Evolutionary conservation across 1,139 yeast species (phyloP).

Genomic region (Pichia sp.): DNA sequence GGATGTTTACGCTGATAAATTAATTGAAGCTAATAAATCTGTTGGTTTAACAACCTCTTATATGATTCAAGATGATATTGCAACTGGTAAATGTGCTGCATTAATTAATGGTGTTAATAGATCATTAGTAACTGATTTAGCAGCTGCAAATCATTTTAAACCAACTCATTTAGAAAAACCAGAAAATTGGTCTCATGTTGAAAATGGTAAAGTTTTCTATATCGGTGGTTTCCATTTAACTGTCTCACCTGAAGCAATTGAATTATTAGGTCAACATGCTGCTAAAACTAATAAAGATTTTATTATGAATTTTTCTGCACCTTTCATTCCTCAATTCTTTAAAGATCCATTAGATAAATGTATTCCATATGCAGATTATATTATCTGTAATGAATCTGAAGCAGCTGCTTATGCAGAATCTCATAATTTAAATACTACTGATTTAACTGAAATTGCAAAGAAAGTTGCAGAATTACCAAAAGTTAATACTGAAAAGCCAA

Average conservation of each 20-base stretch:
- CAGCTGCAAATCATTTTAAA: conserved; percentile 96
- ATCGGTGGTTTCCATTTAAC: conserved; percentile 98
- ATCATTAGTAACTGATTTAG: conserved; percentile 91
- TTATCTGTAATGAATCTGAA: conserved; percentile 95
- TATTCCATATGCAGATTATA: conserved; percentile 82
- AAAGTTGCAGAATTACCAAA: conserved; percentile 74
- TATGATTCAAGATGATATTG: conserved; percentile 66
- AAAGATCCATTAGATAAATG: conserved; percentile 80
- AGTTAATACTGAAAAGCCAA: conserved; percentile 60
- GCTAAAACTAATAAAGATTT: conserved; percentile 80
- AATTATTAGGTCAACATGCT: conserved; percentile 84
- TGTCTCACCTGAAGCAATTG: conserved; percentile 92
- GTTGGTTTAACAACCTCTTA: conserved; percentile 89
- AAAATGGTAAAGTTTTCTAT: conserved; percentile 75
- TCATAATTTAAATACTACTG: conserved; percentile 57
- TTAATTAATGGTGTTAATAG: conserved; percentile 77
- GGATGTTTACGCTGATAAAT: conserved; percentile 79
- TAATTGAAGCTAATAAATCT: conserved; percentile 72
- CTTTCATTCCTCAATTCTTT: conserved; percentile 93
- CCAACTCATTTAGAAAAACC: conserved; percentile 81
- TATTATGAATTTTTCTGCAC: conserved; percentile 87
- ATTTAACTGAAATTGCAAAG: conserved; percentile 75
- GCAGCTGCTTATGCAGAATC: conserved; percentile 92
- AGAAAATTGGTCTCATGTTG: conserved; percentile 85
- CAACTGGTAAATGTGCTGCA: conserved; percentile 99